Percentiles rank a stretch among this genome's conserved stretches.
These are phyloP conservation scores for Colletotrichum echinochloae DNA, from an alignment of 2,329 filamentous ascomycete species.

Conservation along the genomic window DNA sequence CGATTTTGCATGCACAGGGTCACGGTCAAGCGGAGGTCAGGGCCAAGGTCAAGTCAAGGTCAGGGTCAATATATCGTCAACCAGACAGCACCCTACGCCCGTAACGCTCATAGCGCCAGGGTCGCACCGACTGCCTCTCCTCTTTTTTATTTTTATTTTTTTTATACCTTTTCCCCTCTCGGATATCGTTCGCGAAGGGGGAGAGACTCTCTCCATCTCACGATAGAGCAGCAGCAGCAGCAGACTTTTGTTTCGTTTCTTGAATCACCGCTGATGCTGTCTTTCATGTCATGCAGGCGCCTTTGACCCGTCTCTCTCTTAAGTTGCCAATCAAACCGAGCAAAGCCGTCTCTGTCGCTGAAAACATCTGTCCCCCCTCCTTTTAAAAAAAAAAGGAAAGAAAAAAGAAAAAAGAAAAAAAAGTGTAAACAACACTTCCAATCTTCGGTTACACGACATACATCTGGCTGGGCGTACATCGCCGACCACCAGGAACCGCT, in stretches of 20 bases:
- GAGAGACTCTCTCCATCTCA: too few relatives aligned
- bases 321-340: not conserved
- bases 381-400: too few relatives aligned
- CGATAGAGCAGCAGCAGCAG: not conserved
- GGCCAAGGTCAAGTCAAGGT: not conserved
- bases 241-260: not conserved
- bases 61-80: not conserved
- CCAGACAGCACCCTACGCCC: not conserved
- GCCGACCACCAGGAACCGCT: not conserved
- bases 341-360: not conserved
- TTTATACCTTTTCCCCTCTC: too few relatives aligned
- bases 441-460: constrained; percentile 22
- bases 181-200: too few relatives aligned
- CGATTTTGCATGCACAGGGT: not conserved
- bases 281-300: constrained; percentile 5
- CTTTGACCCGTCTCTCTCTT: constrained; percentile 1
- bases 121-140: not conserved
- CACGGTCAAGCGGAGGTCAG: not conserved
- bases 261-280: not conserved
- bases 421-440: not conserved
- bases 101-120: not conserved
- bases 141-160: not conserved
- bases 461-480: constrained; percentile 1
- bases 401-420: too few relatives aligned
- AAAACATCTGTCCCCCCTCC: not conserved